A percentile compares a stretch with the other conserved stretches of the same genome.
phyloP scores from a whole-genome alignment of 1,284 basidiomycete species.

The Ceraceosorus guamensis region DNA sequence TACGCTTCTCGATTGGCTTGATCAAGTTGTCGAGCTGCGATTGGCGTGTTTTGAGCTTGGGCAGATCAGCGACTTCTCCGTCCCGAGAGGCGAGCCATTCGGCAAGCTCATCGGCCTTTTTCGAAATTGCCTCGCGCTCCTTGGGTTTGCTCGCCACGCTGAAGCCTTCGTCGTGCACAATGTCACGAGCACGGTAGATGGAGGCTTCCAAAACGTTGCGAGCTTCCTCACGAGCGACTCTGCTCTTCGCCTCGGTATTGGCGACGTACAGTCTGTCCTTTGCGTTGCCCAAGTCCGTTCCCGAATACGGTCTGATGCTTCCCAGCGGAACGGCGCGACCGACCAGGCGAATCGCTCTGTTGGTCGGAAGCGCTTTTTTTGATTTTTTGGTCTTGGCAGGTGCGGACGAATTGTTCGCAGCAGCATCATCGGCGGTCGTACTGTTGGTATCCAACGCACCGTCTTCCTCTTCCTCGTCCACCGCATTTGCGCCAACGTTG shows the following conservation, averaged over 20 bases:
- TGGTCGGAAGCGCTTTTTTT: constrained; percentile 6
- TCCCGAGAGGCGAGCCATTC: constrained; percentile 71
- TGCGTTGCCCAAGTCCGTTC: constrained; percentile 29
- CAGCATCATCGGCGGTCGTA: constrained; percentile 13
- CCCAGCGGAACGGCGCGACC: constrained; percentile 21
- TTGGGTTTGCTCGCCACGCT: constrained; percentile 65
- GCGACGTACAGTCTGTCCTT: constrained; percentile 51
- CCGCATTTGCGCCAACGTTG: constrained; percentile 13
- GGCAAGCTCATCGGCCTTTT: constrained; percentile 64
- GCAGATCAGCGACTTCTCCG: constrained; percentile 67
- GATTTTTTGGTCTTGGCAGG: constrained; percentile 5
- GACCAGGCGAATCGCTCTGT: constrained; percentile 11
- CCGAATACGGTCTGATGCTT: constrained; percentile 24
- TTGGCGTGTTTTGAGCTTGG: constrained; percentile 27
- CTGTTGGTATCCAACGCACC: not conserved
- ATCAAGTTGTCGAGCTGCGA: constrained; percentile 64
- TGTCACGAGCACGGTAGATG: constrained; percentile 78
- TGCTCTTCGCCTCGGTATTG: constrained; percentile 68
- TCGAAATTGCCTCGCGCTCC: constrained; percentile 64
- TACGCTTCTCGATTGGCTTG: constrained; percentile 71
- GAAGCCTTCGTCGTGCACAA: constrained; percentile 60
- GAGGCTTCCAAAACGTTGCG: constrained; percentile 86
- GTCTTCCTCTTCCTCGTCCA: constrained; percentile 3
- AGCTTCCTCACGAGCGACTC: constrained; percentile 76
- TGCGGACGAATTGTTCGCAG: constrained; percentile 10